These are phyloP conservation scores for Plantago coronopus DNA, from an alignment of 305 asterid species.

Conservation along the genomic window DNA sequence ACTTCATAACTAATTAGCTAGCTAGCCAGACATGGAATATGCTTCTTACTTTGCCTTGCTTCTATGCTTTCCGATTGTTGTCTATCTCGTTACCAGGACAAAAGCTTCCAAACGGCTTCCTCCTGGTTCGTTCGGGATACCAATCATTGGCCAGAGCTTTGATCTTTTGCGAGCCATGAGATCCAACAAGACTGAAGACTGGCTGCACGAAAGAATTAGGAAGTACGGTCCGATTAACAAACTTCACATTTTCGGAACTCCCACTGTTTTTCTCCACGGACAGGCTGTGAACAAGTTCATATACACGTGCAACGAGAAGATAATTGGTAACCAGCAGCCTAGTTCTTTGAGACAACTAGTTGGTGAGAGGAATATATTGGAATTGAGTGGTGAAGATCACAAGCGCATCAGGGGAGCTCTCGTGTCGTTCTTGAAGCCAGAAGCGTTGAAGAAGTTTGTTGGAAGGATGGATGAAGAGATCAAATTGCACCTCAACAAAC, in stretches of 20 bases:
- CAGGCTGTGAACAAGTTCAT: constrained; percentile 8
- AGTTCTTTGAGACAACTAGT: constrained; percentile 1
- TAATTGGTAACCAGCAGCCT: constrained; percentile 5
- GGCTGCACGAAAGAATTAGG: background rate
- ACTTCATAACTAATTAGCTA: background rate
- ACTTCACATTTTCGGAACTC: constrained; percentile 10
- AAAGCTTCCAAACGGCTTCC: constrained; percentile 8
- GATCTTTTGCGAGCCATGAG: constrained; percentile 9
- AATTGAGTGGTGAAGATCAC: constrained; percentile 8
- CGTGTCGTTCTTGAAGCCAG: constrained; percentile 7
- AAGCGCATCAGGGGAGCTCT: constrained; percentile 15
- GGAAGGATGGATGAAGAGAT: constrained; percentile 9
- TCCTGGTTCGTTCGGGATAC: constrained; percentile 9
- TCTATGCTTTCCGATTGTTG: background rate
- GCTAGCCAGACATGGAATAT: background rate
- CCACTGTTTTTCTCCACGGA: constrained; percentile 5
- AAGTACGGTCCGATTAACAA: background rate
- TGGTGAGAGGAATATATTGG: constrained; percentile 12
- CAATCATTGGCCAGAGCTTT: constrained; percentile 7
- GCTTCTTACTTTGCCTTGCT: background rate
- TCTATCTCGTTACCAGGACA: background rate
- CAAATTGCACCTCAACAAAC: constrained; percentile 2
- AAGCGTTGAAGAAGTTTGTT: constrained; percentile 1
- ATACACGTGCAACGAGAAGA: constrained; percentile 5
- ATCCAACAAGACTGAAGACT: constrained; percentile 2